phyloP scores from a whole-genome alignment of 2,329 filamentous ascomycete species.

The Elsinoe australis region DNA sequence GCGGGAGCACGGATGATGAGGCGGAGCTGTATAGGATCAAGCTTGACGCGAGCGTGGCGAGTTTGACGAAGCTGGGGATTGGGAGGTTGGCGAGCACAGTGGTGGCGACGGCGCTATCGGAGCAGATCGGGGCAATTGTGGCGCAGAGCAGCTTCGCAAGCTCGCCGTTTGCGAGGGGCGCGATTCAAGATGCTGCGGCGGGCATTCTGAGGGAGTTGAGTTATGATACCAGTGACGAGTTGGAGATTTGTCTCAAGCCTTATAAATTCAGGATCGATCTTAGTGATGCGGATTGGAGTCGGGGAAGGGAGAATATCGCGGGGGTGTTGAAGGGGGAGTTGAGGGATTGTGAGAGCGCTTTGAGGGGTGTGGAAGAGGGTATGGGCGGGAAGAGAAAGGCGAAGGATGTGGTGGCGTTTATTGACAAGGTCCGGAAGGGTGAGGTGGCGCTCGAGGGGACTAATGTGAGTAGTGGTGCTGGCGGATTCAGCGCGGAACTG shows the following conservation, averaged over 20 bases:
- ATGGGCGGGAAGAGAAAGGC: constrained; percentile 80
- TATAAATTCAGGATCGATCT: constrained; percentile 98
- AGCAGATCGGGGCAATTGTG: constrained; percentile 72
- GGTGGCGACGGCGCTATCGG: constrained; percentile 78
- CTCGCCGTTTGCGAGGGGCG: constrained; percentile 85
- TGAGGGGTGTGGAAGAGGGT: constrained; percentile 64
- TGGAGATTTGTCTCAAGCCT: constrained; percentile 98
- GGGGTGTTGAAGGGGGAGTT: constrained; percentile 81
- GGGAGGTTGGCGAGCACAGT: constrained; percentile 87
- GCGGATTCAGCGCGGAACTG: constrained; percentile 83
- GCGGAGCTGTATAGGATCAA: constrained; percentile 82
- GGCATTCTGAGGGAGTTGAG: constrained; percentile 89
- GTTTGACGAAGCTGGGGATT: constrained; percentile 88
- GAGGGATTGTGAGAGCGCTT: constrained; percentile 69
- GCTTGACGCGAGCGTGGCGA: constrained; percentile 82
- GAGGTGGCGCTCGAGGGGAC: constrained; percentile 80
- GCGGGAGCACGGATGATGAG: constrained; percentile 62
- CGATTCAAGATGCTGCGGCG: constrained; percentile 85
- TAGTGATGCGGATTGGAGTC: constrained; percentile 79
- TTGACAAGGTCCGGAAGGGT: constrained; percentile 81
- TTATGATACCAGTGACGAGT: constrained; percentile 94
- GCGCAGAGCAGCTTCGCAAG: constrained; percentile 73
- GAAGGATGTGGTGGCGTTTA: constrained; percentile 80
- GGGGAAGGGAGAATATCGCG: constrained; percentile 74
- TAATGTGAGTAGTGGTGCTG: constrained; percentile 66